These are phyloP conservation scores for Asterella californica DNA, from an alignment of 225 moss, liverwort and hornwort genomes.

Conservation along the genomic window DNA sequence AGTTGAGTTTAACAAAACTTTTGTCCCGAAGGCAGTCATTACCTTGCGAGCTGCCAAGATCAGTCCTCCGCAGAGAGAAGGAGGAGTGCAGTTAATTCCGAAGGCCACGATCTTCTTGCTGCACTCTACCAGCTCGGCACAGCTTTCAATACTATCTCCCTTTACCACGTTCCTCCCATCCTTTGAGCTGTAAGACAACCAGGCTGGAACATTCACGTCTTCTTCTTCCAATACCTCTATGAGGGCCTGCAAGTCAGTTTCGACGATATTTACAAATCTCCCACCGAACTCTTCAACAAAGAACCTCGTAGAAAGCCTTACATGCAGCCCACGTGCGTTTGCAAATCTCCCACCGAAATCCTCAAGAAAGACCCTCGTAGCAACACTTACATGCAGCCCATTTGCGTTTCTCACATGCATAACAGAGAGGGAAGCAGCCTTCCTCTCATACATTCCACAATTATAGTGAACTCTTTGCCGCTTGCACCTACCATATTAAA, in stretches of 20 bases:
- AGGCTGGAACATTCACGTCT: constrained; percentile 61
- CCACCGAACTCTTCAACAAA: neutral
- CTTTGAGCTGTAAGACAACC: constrained; percentile 86
- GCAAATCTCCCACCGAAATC: too few relatives aligned
- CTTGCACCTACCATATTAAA: neutral
- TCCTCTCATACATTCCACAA: neutral
- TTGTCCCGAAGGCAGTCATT: constrained; percentile 9
- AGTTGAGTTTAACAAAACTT: too few relatives aligned
- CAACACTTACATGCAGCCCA: too few relatives aligned
- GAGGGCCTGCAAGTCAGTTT: constrained; percentile 56
- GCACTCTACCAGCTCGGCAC: constrained; percentile 63
- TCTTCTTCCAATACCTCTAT: constrained; percentile 86
- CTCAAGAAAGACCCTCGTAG: too few relatives aligned
- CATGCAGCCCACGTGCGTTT: too few relatives aligned
- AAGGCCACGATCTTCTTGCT: constrained; percentile 72
- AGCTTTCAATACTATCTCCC: constrained; percentile 70
- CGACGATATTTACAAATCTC: neutral
- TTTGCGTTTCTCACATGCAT: neutral
- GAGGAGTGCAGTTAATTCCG: constrained; percentile 95
- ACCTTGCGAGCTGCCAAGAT: constrained; percentile 70
- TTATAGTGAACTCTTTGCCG: neutral
- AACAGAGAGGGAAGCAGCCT: neutral
- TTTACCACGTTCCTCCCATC: constrained; percentile 83
- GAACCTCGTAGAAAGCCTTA: too few relatives aligned
- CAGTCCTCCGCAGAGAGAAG: constrained; percentile 70